A percentile compares a stretch with the other conserved stretches of the same genome.
Evolutionary conservation across 768 basidiomycete genomes (phyloP).

Genomic region (Xerocomus brunneocitrinus): DNA sequence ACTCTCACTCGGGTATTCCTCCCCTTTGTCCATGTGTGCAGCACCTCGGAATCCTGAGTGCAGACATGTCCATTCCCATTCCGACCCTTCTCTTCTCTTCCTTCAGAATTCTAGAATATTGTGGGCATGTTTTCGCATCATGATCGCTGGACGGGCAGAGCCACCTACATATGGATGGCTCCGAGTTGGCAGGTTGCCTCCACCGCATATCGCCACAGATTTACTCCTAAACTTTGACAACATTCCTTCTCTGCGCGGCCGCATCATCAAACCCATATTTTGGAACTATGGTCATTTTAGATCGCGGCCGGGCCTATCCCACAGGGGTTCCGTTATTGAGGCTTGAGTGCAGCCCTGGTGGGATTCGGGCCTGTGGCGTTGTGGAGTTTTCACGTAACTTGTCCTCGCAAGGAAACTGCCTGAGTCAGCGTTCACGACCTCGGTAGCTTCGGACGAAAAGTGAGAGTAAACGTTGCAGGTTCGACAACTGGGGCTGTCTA

Average conservation of each 20-base stretch:
- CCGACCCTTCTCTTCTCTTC: not conserved
- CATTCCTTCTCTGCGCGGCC: not conserved
- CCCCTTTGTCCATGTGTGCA: constrained; percentile 1
- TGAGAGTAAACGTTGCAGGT: constrained; percentile 1
- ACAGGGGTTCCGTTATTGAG: not conserved
- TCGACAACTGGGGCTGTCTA: not conserved
- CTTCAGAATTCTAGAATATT: constrained; percentile 8
- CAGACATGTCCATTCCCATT: constrained; percentile 7
- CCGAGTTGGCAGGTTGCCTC: constrained; percentile 3
- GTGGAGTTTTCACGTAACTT: constrained; percentile 10
- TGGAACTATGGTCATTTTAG: not conserved
- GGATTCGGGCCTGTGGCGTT: constrained; percentile 22
- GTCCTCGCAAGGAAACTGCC: not conserved
- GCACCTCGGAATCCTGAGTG: not conserved
- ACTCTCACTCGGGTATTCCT: not conserved
- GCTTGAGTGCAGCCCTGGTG: not conserved
- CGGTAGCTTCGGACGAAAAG: constrained; percentile 1
- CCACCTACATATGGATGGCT: constrained; percentile 16
- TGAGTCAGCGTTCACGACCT: constrained; percentile 6
- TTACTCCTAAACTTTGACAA: constrained; percentile 6
- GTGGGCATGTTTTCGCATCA: constrained; percentile 1
- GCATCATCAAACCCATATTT: not conserved
- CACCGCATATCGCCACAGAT: not conserved
- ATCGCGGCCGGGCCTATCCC: not conserved
- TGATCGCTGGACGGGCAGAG: constrained; percentile 9